These are phyloP conservation scores for Pyrenophora graminea DNA, from an alignment of 2,329 filamentous ascomycete genomes.

Conservation along the genomic window DNA sequence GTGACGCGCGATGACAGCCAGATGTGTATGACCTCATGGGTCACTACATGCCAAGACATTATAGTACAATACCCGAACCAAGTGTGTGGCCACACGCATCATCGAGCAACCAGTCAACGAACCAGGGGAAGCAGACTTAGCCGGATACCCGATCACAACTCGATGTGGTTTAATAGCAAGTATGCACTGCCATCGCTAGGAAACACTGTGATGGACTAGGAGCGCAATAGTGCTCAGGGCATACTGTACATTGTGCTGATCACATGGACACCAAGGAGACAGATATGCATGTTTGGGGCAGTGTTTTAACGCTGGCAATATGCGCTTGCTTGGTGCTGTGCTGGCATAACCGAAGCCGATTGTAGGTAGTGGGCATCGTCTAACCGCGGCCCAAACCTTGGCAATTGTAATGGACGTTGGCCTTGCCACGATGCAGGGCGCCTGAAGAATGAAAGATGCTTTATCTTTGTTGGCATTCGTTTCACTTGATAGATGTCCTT, in stretches of 20 bases:
- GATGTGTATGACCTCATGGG: constrained; percentile 15
- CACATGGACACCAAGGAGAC: background rate
- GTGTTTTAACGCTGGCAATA: background rate
- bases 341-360: background rate
- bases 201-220: background rate
- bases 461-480: background rate
- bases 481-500: background rate
- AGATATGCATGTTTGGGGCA: background rate
- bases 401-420: background rate
- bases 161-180: background rate
- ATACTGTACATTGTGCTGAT: background rate
- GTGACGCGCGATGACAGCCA: constrained; percentile 11
- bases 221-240: background rate
- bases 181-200: constrained; percentile 2
- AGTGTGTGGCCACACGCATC: constrained; percentile 13
- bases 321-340: background rate
- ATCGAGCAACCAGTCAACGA: constrained; percentile 5
- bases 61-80: constrained; percentile 3
- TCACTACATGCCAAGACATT: constrained; percentile 8
- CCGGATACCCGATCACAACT: constrained; percentile 17
- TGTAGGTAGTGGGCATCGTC: background rate
- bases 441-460: constrained; percentile 3
- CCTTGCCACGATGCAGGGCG: background rate
- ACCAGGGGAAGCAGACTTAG: constrained; percentile 1
- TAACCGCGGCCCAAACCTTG: background rate